These are phyloP conservation scores for Leccinum imitatum DNA, from an alignment of 768 basidiomycete species.

Conservation along the genomic window DNA sequence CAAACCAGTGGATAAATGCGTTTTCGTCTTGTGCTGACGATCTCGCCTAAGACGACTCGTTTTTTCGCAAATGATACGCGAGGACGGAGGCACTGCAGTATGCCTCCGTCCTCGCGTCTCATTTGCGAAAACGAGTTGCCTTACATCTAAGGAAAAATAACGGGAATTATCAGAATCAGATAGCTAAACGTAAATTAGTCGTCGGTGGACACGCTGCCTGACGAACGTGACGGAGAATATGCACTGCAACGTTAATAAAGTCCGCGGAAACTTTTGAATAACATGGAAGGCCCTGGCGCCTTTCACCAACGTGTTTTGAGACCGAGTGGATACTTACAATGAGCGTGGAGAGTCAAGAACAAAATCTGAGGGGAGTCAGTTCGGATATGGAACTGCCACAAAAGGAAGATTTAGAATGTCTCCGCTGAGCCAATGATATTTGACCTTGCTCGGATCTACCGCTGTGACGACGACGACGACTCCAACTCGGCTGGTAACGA, in stretches of 20 bases:
- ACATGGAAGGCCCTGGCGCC: background rate
- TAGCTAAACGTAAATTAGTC: slow-evolving; percentile 26
- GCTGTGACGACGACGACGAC: slow-evolving; percentile 1
- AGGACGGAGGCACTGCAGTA: slow-evolving; percentile 5
- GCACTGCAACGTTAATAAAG: background rate
- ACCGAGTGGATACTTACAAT: slow-evolving; percentile 1
- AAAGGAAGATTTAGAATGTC: background rate
- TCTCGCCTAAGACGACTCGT: slow-evolving; percentile 5
- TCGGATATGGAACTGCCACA: background rate
- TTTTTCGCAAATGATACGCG: slow-evolving; percentile 15
- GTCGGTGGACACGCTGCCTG: slow-evolving; percentile 22
- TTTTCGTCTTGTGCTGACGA: slow-evolving; percentile 8
- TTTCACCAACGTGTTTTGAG: slow-evolving; percentile 5
- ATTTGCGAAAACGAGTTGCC: slow-evolving; percentile 10
- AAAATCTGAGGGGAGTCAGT: background rate
- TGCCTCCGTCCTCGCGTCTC: slow-evolving; percentile 12
- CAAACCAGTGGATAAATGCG: slow-evolving; percentile 7
- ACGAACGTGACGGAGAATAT: slow-evolving; percentile 5
- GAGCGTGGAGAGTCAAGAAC: background rate
- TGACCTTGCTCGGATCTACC: slow-evolving; percentile 15
- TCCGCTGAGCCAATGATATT: slow-evolving; percentile 1
- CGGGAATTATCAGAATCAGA: slow-evolving; percentile 12
- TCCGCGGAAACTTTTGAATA: background rate
- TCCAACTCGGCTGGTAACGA: background rate
- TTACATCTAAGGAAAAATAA: slow-evolving; percentile 11